These are phyloP conservation scores for Boehmeria nivea DNA, from an alignment of 306 rosid genomes.

Conservation along the genomic window DNA sequence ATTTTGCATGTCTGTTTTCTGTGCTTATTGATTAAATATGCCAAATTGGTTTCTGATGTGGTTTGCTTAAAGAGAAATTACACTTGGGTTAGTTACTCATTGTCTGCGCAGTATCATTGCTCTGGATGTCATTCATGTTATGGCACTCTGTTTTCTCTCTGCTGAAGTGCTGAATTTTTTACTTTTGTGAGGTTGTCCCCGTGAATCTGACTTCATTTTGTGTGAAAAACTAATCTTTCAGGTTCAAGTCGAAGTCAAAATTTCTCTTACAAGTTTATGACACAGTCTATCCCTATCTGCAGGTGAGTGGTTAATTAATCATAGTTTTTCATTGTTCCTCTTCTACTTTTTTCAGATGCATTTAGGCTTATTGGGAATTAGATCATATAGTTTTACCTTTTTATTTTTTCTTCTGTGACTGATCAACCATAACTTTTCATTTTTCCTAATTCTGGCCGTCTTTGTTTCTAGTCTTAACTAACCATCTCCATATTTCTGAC, in stretches of 20 bases:
- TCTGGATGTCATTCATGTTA: not conserved
- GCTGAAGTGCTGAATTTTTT: slow-evolving; percentile 1
- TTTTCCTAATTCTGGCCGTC: no score
- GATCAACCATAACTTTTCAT: no score
- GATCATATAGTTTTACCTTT: not conserved
- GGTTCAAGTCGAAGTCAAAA: slow-evolving; percentile 62
- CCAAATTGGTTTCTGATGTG: no score
- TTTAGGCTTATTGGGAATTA: not conserved
- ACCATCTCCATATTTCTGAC: no score
- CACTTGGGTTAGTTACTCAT: no score
- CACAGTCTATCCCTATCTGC: slow-evolving; percentile 61
- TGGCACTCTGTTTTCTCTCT: not conserved
- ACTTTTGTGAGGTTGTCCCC: slow-evolving; percentile 2
- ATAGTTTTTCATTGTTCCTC: not conserved
- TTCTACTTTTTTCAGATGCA: not conserved
- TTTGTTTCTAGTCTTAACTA: no score
- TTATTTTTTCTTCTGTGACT: no score
- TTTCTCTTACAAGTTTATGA: slow-evolving; percentile 51
- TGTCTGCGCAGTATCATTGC: no score
- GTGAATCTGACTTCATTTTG: slow-evolving; percentile 5
- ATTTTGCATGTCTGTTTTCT: no score
- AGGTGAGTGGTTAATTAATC: slow-evolving; percentile 40
- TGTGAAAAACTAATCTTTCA: slow-evolving; percentile 30
- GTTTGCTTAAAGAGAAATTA: no score
- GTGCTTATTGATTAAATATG: no score